Base-by-base conservation (phyloP, 495 filamentous ascomycete species). In the Aspergillus steynii region DNA sequence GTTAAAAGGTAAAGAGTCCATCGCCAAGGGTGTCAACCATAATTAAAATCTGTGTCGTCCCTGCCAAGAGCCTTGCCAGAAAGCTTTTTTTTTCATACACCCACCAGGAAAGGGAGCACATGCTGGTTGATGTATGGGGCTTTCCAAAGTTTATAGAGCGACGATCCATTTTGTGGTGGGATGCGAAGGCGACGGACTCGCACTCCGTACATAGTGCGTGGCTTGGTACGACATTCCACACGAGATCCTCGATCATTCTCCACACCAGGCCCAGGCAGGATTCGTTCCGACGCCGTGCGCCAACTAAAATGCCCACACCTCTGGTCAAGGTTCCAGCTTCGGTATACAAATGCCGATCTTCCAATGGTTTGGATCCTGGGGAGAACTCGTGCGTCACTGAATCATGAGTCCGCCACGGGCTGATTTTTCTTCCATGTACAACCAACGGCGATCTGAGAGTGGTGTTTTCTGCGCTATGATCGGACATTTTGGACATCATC, bases 61-160 rank as follows among this genome's bases (percentile, higher is more conserved):
- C 20, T n/a, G 14, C 28, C 27, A 45, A 55, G 53, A 32, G 34
- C 10, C 14, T 34, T 37, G 14, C 2, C 32, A 55, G 37, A 42
- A 45, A 55, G 53, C 53, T 27, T 55, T 55, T 42, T 29, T 54
- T 42, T 26, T 2, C 53, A 20, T 9, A 55, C 15, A 20, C 42
- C 45, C 32, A 15, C 31, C 28, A 3, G 20, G 15, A 32, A 45
- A 45, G 29, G 53, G n/a, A n/a, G 20, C 32, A 45, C 34, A 42
- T 55, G 14, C 37, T 42, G 32, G 20, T 55, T 42, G 32, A 55
- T 55, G 42, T 45, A 55, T 55, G 53, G 53, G 53, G 53, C 53
- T 8, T 55, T 55, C 42, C 53, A 26, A 32, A 37, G 53, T 45
- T 42, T 26, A n/a, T 27, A 15, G 12, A 27, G 27, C 45, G 53